Evolutionary conservation across 345 rosid genomes (phyloP).

Genomic region (Abelmoschus esculentus): DNA sequence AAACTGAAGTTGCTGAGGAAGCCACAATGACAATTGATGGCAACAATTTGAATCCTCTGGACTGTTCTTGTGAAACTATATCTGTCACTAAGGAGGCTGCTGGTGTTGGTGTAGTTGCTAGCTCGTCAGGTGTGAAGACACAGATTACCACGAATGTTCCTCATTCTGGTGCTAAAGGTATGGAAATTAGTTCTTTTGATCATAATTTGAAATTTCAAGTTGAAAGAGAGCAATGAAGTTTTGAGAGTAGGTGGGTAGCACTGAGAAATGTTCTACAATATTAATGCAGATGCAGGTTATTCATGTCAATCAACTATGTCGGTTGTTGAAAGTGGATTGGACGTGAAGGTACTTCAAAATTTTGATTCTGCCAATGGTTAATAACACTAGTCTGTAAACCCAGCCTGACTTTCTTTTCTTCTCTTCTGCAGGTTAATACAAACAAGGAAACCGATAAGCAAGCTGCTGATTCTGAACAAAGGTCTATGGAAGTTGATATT

Average conservation of each 20-base stretch:
- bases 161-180: conserved; percentile 36
- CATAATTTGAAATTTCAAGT: conserved; percentile 32
- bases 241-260: conserved; percentile 24
- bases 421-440: conserved; percentile 22
- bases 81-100: conserved; percentile 7
- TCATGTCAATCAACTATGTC: conserved; percentile 24
- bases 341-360: conserved; percentile 15
- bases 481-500: conserved; percentile 15
- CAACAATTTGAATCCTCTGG: conserved; percentile 11
- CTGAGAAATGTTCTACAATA: conserved; percentile 33
- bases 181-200: conserved; percentile 45
- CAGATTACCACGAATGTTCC: conserved; percentile 22
- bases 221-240: conserved; percentile 34
- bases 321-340: conserved; percentile 16
- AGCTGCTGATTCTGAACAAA: conserved; percentile 16
- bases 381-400: conserved; percentile 14
- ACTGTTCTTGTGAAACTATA: conserved; percentile 15
- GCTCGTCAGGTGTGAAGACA: conserved; percentile 17
- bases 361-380: conserved; percentile 16
- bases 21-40: not conserved
- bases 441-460: conserved; percentile 27
- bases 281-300: conserved; percentile 32
- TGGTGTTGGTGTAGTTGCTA: conserved; percentile 11
- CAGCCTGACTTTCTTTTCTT: conserved; percentile 1
- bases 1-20: conserved; percentile 8